Percentiles rank a stretch among this genome's conserved stretches.
phyloP scores from a whole-genome alignment of 768 basidiomycete species.

The Amylocystis lapponica region DNA sequence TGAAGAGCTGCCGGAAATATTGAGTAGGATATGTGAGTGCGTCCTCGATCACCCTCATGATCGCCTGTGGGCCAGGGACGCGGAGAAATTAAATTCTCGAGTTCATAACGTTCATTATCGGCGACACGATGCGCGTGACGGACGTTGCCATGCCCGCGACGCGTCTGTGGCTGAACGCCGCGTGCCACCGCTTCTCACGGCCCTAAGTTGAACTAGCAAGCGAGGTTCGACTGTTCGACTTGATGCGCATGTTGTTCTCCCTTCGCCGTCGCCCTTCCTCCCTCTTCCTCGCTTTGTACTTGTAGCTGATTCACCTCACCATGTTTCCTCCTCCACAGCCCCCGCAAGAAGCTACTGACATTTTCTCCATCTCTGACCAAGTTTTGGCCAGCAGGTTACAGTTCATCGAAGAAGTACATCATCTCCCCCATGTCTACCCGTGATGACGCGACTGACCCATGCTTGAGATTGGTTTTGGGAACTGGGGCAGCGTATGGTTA shows the following conservation, averaged over 20 bases:
- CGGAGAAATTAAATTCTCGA: no score
- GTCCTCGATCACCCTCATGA: no score
- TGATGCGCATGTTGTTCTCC: background rate
- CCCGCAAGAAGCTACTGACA: slow-evolving; percentile 42
- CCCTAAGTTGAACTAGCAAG: slow-evolving; percentile 13
- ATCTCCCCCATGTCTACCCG: slow-evolving; percentile 3
- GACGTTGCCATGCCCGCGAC: slow-evolving; percentile 5
- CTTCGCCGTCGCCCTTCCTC: background rate
- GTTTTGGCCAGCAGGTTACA: slow-evolving; percentile 63
- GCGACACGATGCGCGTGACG: no score
- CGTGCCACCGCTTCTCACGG: slow-evolving; percentile 9
- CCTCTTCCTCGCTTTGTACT: slow-evolving; percentile 12
- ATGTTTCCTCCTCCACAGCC: slow-evolving; percentile 24
- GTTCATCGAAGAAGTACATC: slow-evolving; percentile 66
- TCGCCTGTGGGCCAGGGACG: no score
- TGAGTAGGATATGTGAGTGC: no score
- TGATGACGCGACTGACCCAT: background rate
- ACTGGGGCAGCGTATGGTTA: slow-evolving; percentile 91
- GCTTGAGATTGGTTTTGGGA: slow-evolving; percentile 79
- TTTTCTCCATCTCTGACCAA: slow-evolving; percentile 72
- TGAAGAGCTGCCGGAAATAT: no score
- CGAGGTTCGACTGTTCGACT: slow-evolving; percentile 2
- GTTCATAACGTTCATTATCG: no score
- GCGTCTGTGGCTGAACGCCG: slow-evolving; percentile 10
- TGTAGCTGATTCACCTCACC: slow-evolving; percentile 10